These are phyloP conservation scores for Alternaria hordeiaustralica DNA, from an alignment of 2,329 filamentous ascomycete genomes.

Conservation along the genomic window DNA sequence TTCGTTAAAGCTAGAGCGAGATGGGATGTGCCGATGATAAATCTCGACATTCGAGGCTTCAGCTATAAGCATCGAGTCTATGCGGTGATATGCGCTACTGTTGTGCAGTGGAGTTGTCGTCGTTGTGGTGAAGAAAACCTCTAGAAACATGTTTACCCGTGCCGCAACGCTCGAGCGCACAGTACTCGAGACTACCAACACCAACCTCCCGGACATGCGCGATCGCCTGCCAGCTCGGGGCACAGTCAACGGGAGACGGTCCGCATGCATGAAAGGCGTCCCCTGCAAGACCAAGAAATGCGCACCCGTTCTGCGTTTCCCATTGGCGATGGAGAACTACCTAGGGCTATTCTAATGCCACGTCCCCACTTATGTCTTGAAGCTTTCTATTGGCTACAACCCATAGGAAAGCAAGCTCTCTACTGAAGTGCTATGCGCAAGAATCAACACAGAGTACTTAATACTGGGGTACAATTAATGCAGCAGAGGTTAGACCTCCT, in stretches of 20 bases:
- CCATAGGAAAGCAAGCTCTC: too few species aligned
- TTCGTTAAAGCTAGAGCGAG: constrained; percentile 15
- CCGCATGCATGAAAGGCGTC: constrained; percentile 29
- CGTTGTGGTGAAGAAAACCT: background rate
- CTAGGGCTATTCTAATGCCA: too few species aligned
- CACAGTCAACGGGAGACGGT: constrained; percentile 32
- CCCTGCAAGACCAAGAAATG: constrained; percentile 18
- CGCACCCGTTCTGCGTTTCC: background rate
- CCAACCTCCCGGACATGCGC: constrained; percentile 7
- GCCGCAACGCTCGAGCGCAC: constrained; percentile 14
- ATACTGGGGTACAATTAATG: too few species aligned
- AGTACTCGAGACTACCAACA: constrained; percentile 4
- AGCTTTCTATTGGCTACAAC: too few species aligned
- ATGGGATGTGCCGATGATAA: constrained; percentile 7
- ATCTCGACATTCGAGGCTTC: constrained; percentile 7
- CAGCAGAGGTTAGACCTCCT: too few species aligned
- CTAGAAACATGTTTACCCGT: constrained; percentile 22
- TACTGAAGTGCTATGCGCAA: too few species aligned
- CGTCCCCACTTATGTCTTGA: too few species aligned
- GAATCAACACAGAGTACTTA: too few species aligned
- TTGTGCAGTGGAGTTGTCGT: too few species aligned
- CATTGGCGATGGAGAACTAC: constrained; percentile 10
- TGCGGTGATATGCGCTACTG: too few species aligned
- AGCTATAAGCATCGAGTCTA: background rate
- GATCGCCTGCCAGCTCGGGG: constrained; percentile 21